Conservation (phyloP, 164 flowering plant species). For the Magnolia kwangsiensis region DNA sequence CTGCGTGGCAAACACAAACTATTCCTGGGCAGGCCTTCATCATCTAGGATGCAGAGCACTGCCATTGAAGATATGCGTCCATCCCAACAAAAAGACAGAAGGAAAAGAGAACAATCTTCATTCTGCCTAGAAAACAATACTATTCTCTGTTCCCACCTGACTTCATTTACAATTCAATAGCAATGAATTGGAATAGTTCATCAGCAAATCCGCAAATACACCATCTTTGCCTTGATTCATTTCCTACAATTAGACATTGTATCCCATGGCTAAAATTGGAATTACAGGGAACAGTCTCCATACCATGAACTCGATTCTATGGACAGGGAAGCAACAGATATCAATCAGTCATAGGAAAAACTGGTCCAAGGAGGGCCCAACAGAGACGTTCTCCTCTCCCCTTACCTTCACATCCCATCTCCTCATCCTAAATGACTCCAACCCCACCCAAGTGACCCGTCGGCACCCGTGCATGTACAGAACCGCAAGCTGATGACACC, state of each 20-base stretch:
- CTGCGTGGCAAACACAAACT: no score
- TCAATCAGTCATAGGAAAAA: conserved; percentile 1
- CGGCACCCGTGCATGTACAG: conserved; percentile 38
- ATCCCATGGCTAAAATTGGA: background rate
- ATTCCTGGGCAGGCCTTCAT: no score
- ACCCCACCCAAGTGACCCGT: conserved; percentile 24
- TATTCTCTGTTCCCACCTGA: background rate
- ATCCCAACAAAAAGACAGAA: no score
- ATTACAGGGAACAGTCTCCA: background rate
- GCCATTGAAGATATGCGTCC: no score
- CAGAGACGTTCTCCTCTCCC: conserved; percentile 32
- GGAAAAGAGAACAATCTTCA: background rate
- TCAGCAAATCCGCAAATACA: background rate
- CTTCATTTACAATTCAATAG: background rate
- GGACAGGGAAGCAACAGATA: background rate
- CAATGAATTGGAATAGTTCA: background rate
- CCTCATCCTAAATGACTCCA: conserved; percentile 43
- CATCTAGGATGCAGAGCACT: no score
- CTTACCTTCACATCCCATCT: conserved; percentile 46
- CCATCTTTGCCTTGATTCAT: background rate
- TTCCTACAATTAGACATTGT: background rate
- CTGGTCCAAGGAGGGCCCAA: conserved; percentile 7
- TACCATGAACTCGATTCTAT: background rate
- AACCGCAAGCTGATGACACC: conserved; percentile 49
- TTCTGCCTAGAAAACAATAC: background rate